Evolutionary conservation across 2,329 filamentous ascomycete species (phyloP), one percentile per base, ranked within the genome.

Genomic region (Beauveria asiatica): DNA sequence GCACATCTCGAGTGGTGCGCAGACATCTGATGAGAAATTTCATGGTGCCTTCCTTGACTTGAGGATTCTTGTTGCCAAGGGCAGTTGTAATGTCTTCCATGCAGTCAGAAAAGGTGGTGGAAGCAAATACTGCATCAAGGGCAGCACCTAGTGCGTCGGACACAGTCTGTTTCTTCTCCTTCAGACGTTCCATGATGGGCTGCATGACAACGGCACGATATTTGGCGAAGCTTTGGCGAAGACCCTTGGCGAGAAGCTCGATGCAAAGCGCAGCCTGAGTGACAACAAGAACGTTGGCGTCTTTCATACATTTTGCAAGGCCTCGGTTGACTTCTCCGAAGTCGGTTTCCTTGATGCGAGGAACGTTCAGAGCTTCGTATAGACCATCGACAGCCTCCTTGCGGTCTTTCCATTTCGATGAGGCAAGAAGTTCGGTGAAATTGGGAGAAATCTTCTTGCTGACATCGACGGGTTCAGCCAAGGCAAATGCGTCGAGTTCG

Each of bases 301-400:
- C 95, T 74, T 99, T 99, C 94, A 99, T 99, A 67, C 85, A 91
- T 74, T 97, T 99, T 49, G 94, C 93, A 59, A 97, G 80, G 4
- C 85, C 87, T 62, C 90, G 83, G 60, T 90, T 85, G 65, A 97
- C 82, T 67, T 97, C 93, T 70, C 87, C 84, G 69, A 92, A 97
- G 59, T 90, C 88, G 7, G 85, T 90, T 66, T 97, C 93, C 73
- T 96, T 95, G 72, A 99, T 96, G 63, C 88, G 84, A 16, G 93
- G 92, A 45, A 95, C 87, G 67, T 96, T 95, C 59, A 96, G 74
- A 3, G 85, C 81, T 16, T 83, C 83, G 66, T 87, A 88, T 0
- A 97, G 80, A 10, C 84, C 90, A 63, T 99, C 94, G 3, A 97
- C 80, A 0, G 90, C 90, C 66, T 99, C 94, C 74, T 99, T 99